Conservation (phyloP, 306 rosid species). For the Comarum palustre region DNA sequence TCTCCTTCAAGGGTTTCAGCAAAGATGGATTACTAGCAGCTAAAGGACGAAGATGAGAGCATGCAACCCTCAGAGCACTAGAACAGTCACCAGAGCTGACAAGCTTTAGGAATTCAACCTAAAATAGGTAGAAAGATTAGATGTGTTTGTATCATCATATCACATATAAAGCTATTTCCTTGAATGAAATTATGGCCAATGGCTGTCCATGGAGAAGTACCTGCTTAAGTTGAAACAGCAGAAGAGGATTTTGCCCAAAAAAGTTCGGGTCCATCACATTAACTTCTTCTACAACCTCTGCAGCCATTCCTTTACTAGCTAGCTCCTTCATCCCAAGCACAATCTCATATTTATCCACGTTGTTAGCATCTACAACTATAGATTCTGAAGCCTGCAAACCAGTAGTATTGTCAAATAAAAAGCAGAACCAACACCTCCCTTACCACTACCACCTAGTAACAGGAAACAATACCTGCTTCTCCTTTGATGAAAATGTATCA, state of each 20-base stretch:
- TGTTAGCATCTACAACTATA: slow-evolving; percentile 39
- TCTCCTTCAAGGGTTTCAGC: slow-evolving; percentile 84
- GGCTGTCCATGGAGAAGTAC: slow-evolving; percentile 37
- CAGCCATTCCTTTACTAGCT: slow-evolving; percentile 86
- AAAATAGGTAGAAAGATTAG: slow-evolving; percentile 29
- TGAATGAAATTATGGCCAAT: neutral
- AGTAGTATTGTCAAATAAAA: neutral
- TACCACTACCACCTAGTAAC: slow-evolving; percentile 14
- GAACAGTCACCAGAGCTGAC: slow-evolving; percentile 80
- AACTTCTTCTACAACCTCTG: slow-evolving; percentile 85
- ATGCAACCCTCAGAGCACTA: slow-evolving; percentile 82
- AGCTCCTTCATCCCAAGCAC: slow-evolving; percentile 84
- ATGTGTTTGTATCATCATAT: slow-evolving; percentile 1
- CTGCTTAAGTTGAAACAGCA: slow-evolving; percentile 95
- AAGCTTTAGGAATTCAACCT: slow-evolving; percentile 97
- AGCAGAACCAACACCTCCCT: neutral
- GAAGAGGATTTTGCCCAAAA: slow-evolving; percentile 67
- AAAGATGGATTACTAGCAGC: slow-evolving; percentile 78
- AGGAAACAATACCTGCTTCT: slow-evolving; percentile 56
- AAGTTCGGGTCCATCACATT: slow-evolving; percentile 65
- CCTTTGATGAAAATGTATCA: slow-evolving; percentile 37
- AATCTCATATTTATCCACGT: slow-evolving; percentile 72
- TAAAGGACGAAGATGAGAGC: slow-evolving; percentile 86
- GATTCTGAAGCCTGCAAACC: slow-evolving; percentile 62
- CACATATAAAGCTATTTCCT: neutral